Evolutionary conservation across 306 rosid species (phyloP).

Genomic region (Calophaca sinica): DNA sequence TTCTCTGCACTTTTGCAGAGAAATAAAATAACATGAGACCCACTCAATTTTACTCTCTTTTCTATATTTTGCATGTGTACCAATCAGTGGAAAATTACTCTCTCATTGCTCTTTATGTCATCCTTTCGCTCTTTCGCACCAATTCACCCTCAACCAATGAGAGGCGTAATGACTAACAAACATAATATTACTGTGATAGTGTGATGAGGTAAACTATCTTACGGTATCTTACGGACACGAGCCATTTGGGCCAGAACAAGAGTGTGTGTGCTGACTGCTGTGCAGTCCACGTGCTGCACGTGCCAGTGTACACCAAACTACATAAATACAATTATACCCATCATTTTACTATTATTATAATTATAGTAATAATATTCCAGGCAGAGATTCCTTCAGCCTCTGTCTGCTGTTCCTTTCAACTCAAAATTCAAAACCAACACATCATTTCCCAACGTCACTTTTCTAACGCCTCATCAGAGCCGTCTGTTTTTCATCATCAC

Average conservation of each 20-base stretch:
- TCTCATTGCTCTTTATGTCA: too few species aligned
- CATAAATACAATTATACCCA: too few species aligned
- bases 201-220: neutral
- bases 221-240: neutral
- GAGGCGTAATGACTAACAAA: too few species aligned
- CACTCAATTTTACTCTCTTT: too few species aligned
- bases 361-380: neutral
- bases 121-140: too few species aligned
- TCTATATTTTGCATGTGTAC: too few species aligned
- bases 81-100: too few species aligned
- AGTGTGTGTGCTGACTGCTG: neutral
- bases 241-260: neutral
- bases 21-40: too few species aligned
- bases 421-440: conserved; percentile 2
- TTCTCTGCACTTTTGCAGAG: too few species aligned
- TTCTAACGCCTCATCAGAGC: conserved; percentile 22
- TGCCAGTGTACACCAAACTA: neutral
- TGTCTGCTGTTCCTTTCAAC: neutral
- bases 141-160: too few species aligned
- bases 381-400: conserved; percentile 39
- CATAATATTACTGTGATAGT: neutral
- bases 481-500: conserved; percentile 28
- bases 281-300: conserved; percentile 32
- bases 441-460: neutral
- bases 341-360: too few species aligned